Evolutionary conservation across 164 flowering plant genomes (phyloP), one percentile per base, ranked within the genome.

Genomic region (Brasenia schreberi): DNA sequence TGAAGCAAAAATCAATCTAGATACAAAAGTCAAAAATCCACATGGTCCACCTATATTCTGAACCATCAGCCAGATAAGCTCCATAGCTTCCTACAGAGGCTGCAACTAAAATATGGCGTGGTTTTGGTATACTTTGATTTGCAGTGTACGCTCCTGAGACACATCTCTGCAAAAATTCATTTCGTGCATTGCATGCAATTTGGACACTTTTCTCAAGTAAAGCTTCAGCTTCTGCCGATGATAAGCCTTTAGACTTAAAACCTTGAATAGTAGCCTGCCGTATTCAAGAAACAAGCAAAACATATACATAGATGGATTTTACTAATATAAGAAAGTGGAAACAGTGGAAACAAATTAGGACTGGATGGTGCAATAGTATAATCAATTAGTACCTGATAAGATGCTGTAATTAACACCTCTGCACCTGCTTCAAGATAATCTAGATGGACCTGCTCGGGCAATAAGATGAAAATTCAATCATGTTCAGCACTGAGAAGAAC

Each of bases 391-490:
- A 85, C 92, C 89, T 87, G 92, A 78, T 87, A 87, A 69, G 92
- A 87, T 67, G 89, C 83, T n/a, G 87, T 75, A 64, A 85, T 75
- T 68, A 87, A 73, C 18, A 87, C 80, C 71, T 82, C 81, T 49
- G 92, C 89, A 68, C 89, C 89, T 23, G 92, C 87, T 79, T 82
- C 89, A 52, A 87, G 83, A 71, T 85, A 87, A 73, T 85, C 89
- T 42, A 82, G 82, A 71, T 87, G 92, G 19, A 87, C 88, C 92
- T 87, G 80, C 63, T 10, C 59, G 49, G 11, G 9, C 62, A 69
- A 63, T 63, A 44, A 71, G 39, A 33, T 33, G 39, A 33, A 33
- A 33, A 33, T 33, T 33, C 39, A 33, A 33, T 33, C 4, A 33
- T 33, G 39, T 33, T 33, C 39, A 33, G 39, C 39, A 33, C 39